Evolutionary conservation across 2,329 filamentous ascomycete species (phyloP), one percentile per base, ranked within the genome.

Genomic region (Malbranchea cinnamomea): DNA sequence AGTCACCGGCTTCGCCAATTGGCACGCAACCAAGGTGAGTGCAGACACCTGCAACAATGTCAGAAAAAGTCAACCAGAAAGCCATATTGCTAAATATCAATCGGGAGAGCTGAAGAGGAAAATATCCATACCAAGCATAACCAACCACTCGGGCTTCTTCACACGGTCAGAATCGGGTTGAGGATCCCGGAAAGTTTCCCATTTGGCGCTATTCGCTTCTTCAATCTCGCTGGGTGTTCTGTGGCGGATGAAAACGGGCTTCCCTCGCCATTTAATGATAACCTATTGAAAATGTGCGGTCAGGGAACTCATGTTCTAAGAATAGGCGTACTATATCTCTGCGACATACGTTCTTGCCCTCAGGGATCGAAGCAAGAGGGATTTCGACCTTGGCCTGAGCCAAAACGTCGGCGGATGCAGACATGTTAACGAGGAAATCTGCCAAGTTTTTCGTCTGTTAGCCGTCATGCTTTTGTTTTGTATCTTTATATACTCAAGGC

Each of bases 401-500:
- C 64, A 98, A 65, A 54, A 98, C 84, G 54, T 98, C 89, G 62
- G 89, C 89, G 39, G 89, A 98, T 41, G 89, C 89, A 51, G 87
- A 91, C 91, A 98, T 95, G 75, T 94, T 98, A 67, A 93, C 83
- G 42, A 98, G 72, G 74, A 98, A 98, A 66, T 98, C 89, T 98
- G 62, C 13, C 33, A 35, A 41, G 38, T 33, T 39, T 37, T 44
- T 38, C 41, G 40, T 36, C 40, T 21, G 37, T 52, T 42, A 49
- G 47, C 35, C 35, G 36, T 27, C 25, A 30, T 30, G 29, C 13
- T 10, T 14, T 21, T 3, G n/a, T 22, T 7, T 3, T 23, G 20
- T 16, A 16, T 20, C 8, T 31, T 24, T 22, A 31, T 9, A 18
- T 21, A 19, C 28, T 20, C 18, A 14, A 25, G 10, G 32, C 29